These are phyloP conservation scores for Huntiella moniliformis DNA, from an alignment of 2,329 filamentous ascomycete species.

Conservation along the genomic window DNA sequence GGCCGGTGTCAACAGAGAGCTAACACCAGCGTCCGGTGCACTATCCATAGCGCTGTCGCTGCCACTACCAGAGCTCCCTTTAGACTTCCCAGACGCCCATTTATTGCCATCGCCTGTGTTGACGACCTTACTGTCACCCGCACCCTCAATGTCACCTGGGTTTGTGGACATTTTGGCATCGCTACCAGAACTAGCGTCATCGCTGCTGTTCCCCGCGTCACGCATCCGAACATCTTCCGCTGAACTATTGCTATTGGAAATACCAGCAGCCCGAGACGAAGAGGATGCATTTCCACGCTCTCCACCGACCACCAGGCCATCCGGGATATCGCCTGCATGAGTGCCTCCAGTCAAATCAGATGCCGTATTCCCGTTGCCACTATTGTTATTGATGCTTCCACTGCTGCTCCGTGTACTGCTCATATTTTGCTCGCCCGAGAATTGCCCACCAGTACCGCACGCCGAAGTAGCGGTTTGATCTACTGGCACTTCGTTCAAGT, in stretches of 20 bases:
- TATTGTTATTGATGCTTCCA: background rate
- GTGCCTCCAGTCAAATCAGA: too few relatives aligned
- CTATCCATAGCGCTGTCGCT: background rate
- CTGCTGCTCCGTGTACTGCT: background rate
- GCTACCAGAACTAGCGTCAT: background rate
- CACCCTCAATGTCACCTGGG: too few relatives aligned
- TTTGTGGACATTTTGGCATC: background rate
- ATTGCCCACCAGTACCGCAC: background rate
- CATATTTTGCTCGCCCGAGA: background rate
- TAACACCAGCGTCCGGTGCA: conserved; percentile 1
- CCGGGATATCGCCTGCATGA: too few relatives aligned
- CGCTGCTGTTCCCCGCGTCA: background rate
- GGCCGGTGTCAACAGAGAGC: background rate
- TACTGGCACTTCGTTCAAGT: background rate
- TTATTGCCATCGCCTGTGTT: background rate
- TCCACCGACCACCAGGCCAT: background rate
- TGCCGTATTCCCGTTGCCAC: background rate
- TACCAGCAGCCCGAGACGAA: background rate
- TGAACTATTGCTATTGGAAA: conserved; percentile 1
- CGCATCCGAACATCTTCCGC: conserved; percentile 2
- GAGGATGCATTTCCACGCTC: background rate
- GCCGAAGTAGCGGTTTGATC: background rate
- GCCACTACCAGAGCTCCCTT: background rate
- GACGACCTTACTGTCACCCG: background rate
- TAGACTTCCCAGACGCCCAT: too few relatives aligned